Evolutionary conservation across 257 asterid genomes (phyloP).

Genomic region (Rehmannia glutinosa): DNA sequence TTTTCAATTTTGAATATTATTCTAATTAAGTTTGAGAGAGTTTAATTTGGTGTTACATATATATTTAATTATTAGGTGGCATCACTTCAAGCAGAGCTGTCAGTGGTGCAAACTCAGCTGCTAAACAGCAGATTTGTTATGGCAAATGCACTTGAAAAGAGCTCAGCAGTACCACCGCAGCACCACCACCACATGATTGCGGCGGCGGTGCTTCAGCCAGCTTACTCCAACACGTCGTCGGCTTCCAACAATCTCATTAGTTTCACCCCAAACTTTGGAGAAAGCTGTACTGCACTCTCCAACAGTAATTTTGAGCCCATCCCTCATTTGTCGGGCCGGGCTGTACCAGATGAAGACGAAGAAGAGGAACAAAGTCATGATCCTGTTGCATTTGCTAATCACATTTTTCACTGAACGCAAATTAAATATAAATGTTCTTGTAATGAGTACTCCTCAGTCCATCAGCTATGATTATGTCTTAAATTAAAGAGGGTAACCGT

Average conservation of each 20-base stretch:
- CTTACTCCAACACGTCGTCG: constrained; percentile 63
- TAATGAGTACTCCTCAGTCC: too few species aligned
- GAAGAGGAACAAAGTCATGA: constrained; percentile 57
- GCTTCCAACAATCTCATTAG: constrained; percentile 55
- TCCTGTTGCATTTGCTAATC: constrained; percentile 51
- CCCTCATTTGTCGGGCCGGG: constrained; percentile 14
- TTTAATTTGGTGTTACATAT: neutral
- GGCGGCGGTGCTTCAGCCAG: constrained; percentile 37
- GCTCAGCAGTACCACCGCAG: constrained; percentile 26
- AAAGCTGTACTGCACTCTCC: constrained; percentile 26
- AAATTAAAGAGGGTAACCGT: too few species aligned
- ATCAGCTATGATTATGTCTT: too few species aligned
- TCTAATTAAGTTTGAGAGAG: neutral
- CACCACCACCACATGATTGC: constrained; percentile 25
- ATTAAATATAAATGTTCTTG: too few species aligned
- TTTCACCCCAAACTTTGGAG: constrained; percentile 39
- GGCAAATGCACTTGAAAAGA: constrained; percentile 59
- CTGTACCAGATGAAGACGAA: constrained; percentile 37
- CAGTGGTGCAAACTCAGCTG: constrained; percentile 66
- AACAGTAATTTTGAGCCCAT: constrained; percentile 47
- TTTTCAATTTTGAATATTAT: too few species aligned
- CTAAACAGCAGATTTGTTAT: constrained; percentile 57
- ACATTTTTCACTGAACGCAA: constrained; percentile 41
- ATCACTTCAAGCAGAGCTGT: constrained; percentile 70
- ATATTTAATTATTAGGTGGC: constrained; percentile 45